phyloP scores from a whole-genome alignment of 441 rosid species.

The Gossypium gossypioides region DNA sequence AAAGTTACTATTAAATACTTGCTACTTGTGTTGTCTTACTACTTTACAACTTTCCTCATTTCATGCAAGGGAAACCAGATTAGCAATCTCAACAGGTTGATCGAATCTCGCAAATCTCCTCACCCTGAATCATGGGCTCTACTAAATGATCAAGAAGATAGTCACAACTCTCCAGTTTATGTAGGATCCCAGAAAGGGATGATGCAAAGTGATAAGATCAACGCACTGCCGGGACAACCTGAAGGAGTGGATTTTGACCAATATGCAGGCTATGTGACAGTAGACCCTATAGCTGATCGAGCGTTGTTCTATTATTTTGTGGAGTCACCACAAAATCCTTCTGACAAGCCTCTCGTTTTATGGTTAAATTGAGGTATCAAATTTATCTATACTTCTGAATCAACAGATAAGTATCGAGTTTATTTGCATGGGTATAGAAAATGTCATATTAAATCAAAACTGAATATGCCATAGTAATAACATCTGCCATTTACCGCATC shows the following conservation, averaged over 20 bases:
- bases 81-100: slow-evolving; percentile 20
- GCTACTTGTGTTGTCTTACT: slow-evolving; percentile 10
- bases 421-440: neutral
- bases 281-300: slow-evolving; percentile 20
- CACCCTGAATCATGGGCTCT: slow-evolving; percentile 12
- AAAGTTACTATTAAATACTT: neutral
- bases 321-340: slow-evolving; percentile 24
- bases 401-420: neutral
- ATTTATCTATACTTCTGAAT: neutral
- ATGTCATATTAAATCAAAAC: neutral
- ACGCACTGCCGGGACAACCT: slow-evolving; percentile 27
- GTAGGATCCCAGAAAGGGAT: slow-evolving; percentile 16
- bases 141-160: neutral
- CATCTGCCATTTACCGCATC: neutral
- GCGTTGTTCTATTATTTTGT: slow-evolving; percentile 30
- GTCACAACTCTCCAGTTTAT: neutral
- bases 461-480: neutral
- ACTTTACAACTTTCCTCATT: slow-evolving; percentile 6
- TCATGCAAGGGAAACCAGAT: slow-evolving; percentile 27
- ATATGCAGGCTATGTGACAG: slow-evolving; percentile 28
- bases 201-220: slow-evolving; percentile 22
- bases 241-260: slow-evolving; percentile 23
- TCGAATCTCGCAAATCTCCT: slow-evolving; percentile 23
- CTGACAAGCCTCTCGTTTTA: slow-evolving; percentile 26
- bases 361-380: slow-evolving; percentile 32